These are phyloP conservation scores for Kwoniella sp. DNA, from an alignment of 768 basidiomycete species.

Conservation along the genomic window DNA sequence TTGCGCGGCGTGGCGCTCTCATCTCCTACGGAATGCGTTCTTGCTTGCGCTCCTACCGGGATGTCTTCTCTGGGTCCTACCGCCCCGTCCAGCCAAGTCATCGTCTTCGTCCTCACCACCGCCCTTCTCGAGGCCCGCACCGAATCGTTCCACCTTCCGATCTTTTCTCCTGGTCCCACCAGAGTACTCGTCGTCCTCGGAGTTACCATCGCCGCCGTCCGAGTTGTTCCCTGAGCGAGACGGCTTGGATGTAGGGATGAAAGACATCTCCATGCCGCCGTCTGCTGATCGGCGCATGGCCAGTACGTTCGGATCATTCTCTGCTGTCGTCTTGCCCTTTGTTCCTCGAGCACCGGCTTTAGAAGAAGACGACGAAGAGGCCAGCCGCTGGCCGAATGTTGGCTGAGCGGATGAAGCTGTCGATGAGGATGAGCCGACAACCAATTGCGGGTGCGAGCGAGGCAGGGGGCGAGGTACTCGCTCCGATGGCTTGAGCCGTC, in stretches of 20 bases:
- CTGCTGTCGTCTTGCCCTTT: constrained; percentile 13
- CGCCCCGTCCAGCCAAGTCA: constrained; percentile 69
- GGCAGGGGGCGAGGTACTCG: constrained; percentile 11
- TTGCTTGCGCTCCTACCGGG: constrained; percentile 81
- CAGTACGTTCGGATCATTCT: constrained; percentile 32
- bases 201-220: constrained; percentile 42
- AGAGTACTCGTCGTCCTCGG: constrained; percentile 61
- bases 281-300: constrained; percentile 57
- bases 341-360: not conserved
- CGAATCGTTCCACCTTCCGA: constrained; percentile 69
- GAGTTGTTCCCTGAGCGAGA: constrained; percentile 54
- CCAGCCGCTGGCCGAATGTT: constrained; percentile 52
- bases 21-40: constrained; percentile 62
- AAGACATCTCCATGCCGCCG: constrained; percentile 80
- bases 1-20: not conserved
- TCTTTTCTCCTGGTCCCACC: constrained; percentile 40
- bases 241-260: constrained; percentile 63
- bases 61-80: constrained; percentile 76
- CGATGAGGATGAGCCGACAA: constrained; percentile 24
- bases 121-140: constrained; percentile 85
- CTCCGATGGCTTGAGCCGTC: constrained; percentile 36
- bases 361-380: constrained; percentile 6
- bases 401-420: constrained; percentile 20
- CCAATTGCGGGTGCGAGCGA: constrained; percentile 18
- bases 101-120: constrained; percentile 56